Conservation (phyloP, 495 filamentous ascomycete species). For the Xylaria grammica region DNA sequence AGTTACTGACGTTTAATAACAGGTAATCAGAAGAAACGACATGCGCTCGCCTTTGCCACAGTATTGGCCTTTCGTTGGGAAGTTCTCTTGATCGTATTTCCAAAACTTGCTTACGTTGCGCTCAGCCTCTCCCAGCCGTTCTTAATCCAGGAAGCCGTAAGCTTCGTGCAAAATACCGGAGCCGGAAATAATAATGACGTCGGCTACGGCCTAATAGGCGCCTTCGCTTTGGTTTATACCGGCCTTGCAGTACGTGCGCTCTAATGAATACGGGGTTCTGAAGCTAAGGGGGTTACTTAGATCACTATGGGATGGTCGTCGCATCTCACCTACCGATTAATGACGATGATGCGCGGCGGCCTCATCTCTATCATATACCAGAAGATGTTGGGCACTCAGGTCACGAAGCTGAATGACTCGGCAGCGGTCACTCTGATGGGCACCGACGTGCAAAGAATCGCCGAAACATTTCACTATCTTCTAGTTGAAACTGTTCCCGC, state of each 20-base stretch:
- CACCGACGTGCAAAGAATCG: constrained; percentile 34
- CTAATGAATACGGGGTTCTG: too few relatives aligned
- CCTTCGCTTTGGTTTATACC: constrained; percentile 57
- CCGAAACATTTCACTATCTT: constrained; percentile 20
- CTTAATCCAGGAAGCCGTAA: constrained; percentile 32
- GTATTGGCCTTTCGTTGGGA: constrained; percentile 22
- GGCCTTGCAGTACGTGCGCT: constrained; percentile 53
- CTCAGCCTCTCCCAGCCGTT: constrained; percentile 35
- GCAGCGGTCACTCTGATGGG: constrained; percentile 37
- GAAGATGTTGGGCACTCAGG: constrained; percentile 21
- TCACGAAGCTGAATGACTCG: constrained; percentile 24
- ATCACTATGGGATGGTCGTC: constrained; percentile 13
- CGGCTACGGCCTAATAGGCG: constrained; percentile 62
- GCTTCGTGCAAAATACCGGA: constrained; percentile 28
- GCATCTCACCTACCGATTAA: constrained; percentile 33
- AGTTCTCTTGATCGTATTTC: constrained; percentile 25
- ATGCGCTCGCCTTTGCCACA: constrained; percentile 23
- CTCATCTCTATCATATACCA: constrained; percentile 33
- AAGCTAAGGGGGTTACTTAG: too few relatives aligned
- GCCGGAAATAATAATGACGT: constrained; percentile 24
- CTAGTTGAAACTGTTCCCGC: constrained; percentile 11
- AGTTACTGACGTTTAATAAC: not conserved
- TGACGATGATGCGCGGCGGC: constrained; percentile 34
- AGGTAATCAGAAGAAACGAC: constrained; percentile 20
- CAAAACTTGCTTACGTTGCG: constrained; percentile 29